Conservation (phyloP, 1,139 yeast genomes). For the Yamadazyma atlantica region DNA sequence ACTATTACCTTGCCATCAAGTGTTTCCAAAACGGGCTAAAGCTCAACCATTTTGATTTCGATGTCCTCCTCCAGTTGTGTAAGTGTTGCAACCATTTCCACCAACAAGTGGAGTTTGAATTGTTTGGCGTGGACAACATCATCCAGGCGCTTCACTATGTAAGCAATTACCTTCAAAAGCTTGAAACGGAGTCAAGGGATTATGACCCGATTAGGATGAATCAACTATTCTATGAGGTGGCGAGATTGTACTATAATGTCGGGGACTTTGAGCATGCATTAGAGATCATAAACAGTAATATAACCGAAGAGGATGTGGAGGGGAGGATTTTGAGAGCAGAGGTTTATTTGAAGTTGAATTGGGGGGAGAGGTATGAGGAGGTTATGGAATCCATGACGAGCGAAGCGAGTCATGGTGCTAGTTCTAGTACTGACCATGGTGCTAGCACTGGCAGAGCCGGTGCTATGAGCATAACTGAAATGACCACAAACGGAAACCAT, state of each 20-base stretch:
- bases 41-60: slow-evolving; percentile 4
- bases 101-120: slow-evolving; percentile 3
- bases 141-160: slow-evolving; percentile 7
- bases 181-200: slow-evolving; percentile 1
- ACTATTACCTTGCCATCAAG: slow-evolving; percentile 5
- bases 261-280: neutral
- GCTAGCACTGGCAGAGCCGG: too few relatives aligned
- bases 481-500: too few relatives aligned
- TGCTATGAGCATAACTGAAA: too few relatives aligned
- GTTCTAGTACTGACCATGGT: too few relatives aligned
- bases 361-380: neutral
- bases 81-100: slow-evolving; percentile 6
- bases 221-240: slow-evolving; percentile 1
- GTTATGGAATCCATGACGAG: too few relatives aligned
- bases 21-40: slow-evolving; percentile 9
- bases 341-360: slow-evolving; percentile 1
- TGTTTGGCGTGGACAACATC: slow-evolving; percentile 7
- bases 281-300: neutral
- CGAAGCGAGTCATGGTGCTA: too few relatives aligned
- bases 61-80: slow-evolving; percentile 4
- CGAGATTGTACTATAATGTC: neutral
- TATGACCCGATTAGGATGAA: neutral
- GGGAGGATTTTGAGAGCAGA: neutral
- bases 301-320: neutral
- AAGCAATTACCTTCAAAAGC: slow-evolving; percentile 4